Conservation (phyloP, 1,139 yeast species). For the Hemisphaericaspora subhashii region DNA sequence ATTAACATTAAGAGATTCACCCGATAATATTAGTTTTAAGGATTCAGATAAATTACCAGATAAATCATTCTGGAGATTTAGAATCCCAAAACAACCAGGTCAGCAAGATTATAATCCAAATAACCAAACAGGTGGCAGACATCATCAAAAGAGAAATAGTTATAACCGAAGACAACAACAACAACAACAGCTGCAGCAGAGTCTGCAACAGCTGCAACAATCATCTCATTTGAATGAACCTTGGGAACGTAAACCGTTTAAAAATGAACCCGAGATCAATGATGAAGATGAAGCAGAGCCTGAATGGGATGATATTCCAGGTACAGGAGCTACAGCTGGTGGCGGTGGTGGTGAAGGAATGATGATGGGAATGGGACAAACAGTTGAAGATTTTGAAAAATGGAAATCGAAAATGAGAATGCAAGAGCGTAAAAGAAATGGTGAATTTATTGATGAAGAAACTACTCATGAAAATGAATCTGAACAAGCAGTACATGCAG, state of each 20-base stretch:
- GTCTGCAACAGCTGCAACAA: background rate
- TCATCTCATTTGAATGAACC: constrained; percentile 19
- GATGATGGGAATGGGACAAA: constrained; percentile 43
- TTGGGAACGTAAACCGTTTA: constrained; percentile 32
- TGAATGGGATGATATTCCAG: constrained; percentile 44
- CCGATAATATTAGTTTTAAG: constrained; percentile 31
- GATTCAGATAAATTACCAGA: constrained; percentile 37
- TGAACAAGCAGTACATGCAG: constrained; percentile 19
- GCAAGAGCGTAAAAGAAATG: constrained; percentile 54
- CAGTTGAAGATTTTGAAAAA: constrained; percentile 69
- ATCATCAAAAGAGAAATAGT: constrained; percentile 13
- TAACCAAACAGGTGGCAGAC: constrained; percentile 10
- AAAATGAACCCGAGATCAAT: constrained; percentile 36
- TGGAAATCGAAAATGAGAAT: constrained; percentile 66
- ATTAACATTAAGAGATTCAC: constrained; percentile 34
- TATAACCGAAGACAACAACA: constrained; percentile 13
- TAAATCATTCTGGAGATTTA: constrained; percentile 42
- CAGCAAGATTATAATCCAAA: constrained; percentile 2
- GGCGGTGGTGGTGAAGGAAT: constrained; percentile 25
- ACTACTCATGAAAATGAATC: constrained; percentile 16
- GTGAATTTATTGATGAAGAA: constrained; percentile 34
- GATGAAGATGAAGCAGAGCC: constrained; percentile 48
- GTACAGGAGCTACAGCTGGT: constrained; percentile 1
- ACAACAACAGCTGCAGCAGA: constrained; percentile 1
- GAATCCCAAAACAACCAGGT: constrained; percentile 8